Conservation (phyloP, 2,329 filamentous ascomycete genomes). For the Phaeoacremonium minimum region DNA sequence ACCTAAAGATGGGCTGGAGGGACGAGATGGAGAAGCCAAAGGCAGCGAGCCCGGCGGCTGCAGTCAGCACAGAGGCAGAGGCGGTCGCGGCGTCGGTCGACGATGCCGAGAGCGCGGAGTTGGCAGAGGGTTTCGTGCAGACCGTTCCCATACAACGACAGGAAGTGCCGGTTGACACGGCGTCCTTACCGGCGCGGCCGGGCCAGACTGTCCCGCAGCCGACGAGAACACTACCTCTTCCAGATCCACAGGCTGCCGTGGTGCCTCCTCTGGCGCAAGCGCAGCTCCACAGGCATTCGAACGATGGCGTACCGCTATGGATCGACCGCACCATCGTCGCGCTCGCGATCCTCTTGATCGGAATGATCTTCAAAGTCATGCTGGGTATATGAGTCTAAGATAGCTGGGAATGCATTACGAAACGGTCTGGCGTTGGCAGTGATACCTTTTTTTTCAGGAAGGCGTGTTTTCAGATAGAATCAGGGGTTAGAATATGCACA, state of each 20-base stretch:
- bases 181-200: constrained; percentile 11
- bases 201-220: constrained; percentile 25
- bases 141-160: constrained; percentile 29
- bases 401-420: too few species aligned
- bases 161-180: constrained; percentile 3
- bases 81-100: constrained; percentile 15
- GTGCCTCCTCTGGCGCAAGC: constrained; percentile 6
- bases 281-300: constrained; percentile 8
- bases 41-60: constrained; percentile 9
- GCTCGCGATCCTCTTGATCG: constrained; percentile 63
- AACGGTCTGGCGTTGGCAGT: too few species aligned
- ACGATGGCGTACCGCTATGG: constrained; percentile 63
- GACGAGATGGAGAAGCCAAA: constrained; percentile 58
- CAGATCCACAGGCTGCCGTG: constrained; percentile 7
- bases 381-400: constrained; percentile 5
- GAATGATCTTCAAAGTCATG: constrained; percentile 61
- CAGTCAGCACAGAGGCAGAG: constrained; percentile 6
- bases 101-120: constrained; percentile 37
- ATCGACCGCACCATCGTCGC: constrained; percentile 77
- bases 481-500: too few species aligned
- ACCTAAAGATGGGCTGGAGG: constrained; percentile 64
- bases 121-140: constrained; percentile 55
- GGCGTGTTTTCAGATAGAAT: too few species aligned
- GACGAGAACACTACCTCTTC: constrained; percentile 26
- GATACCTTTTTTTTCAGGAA: too few species aligned